Base-by-base conservation (phyloP, 202 grass and related monocot species). In the Carex sylvatica region DNA sequence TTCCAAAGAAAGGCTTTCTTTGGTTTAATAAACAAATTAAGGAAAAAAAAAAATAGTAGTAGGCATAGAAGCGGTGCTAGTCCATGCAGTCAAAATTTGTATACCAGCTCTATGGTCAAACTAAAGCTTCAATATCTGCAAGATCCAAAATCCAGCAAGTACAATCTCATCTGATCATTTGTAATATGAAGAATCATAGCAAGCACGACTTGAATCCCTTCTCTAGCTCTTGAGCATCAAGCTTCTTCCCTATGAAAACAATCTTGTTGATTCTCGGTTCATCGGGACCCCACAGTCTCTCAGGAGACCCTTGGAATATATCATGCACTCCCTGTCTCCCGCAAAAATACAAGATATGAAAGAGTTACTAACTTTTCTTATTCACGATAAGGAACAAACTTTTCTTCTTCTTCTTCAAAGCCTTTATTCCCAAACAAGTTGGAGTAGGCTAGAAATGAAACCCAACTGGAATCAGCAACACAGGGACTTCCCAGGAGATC, bases 271-370 rank as follows among this genome's bases (percentile, higher is more conserved):
- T 72, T 77, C 89, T 92, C 2, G 85, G 84, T 61, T 99, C 96
- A 9, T 99, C 87, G 3, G 86, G 67, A 26, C 90, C 91, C 96
- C 96, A 99, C 63, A 83, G 83, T 85, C 96, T 92, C 80, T 99
- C 96, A 23, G 96, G 96, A 24, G 96, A 99, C 74, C 96, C 96
- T 88, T 99, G 93, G 86, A 99, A 99, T 85, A 99, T 95, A 70
- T 99, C 96, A 42, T 99, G 96, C 80, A 99, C 96, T 80, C 96
- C 96, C 96, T 99, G 82, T 40, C 9, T 13, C 52, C 71, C 53
- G 6, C 16, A 70, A 46, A 65, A 82, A 35, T 8, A 20, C 54
- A 84, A 24, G 15, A 70, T 35, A 62, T 13, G 22, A 6, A 42
- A 36, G 38, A 26, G 24, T 8, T 70, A 74, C 8, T 18, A 80